Conservation (phyloP, 1,284 basidiomycete species). For the Apiotrichum domesticum region DNA sequence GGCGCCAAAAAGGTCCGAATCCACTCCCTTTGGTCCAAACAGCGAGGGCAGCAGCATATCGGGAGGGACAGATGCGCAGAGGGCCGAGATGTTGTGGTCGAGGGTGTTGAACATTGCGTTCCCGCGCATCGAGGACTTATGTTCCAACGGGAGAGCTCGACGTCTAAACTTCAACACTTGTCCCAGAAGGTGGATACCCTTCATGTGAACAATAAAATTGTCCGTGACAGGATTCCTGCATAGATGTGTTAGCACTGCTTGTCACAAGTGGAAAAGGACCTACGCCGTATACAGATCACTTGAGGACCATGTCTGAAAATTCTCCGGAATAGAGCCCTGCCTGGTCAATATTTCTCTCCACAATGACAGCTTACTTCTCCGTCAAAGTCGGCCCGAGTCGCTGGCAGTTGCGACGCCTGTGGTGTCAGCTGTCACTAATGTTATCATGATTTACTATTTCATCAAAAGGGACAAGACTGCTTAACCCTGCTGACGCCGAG, state of each 20-base stretch:
- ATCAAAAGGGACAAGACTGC: constrained; percentile 21
- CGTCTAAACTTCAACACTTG: constrained; percentile 29
- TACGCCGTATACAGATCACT: constrained; percentile 31
- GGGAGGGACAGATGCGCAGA: no score
- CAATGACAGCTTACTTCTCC: constrained; percentile 13
- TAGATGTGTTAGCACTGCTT: not conserved
- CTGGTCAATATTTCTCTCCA: not conserved
- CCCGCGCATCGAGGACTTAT: no score
- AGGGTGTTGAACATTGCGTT: no score
- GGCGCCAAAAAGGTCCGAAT: constrained; percentile 32
- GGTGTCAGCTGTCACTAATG: not conserved
- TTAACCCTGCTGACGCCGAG: constrained; percentile 32
- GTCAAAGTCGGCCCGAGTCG: constrained; percentile 23
- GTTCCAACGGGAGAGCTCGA: not conserved
- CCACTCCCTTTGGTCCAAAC: constrained; percentile 25
- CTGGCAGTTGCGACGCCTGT: constrained; percentile 27
- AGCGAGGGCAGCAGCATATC: no score
- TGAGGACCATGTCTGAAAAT: constrained; percentile 30
- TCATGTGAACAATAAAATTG: constrained; percentile 30
- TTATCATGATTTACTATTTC: constrained; percentile 31
- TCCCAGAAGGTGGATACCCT: constrained; percentile 27
- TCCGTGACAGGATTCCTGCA: constrained; percentile 37
- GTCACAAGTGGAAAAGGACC: not conserved
- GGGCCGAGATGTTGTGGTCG: no score
- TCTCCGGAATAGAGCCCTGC: constrained; percentile 24